A percentile compares a stretch with the other conserved stretches of the same genome.
Evolutionary conservation across 768 basidiomycete genomes (phyloP).

Genomic region (Holtermanniella nyarrowii): DNA sequence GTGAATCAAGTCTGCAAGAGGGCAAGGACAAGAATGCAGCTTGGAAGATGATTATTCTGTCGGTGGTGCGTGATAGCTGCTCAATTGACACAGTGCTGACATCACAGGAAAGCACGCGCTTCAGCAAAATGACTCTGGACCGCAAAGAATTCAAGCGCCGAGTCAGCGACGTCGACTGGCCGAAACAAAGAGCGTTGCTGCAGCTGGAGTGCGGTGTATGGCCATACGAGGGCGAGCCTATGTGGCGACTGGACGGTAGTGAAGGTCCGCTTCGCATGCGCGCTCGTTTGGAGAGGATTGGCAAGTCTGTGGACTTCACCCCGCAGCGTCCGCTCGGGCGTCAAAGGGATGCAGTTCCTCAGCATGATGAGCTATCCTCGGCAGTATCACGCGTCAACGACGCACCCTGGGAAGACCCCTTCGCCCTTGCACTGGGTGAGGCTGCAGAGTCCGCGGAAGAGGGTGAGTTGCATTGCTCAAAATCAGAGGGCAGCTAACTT

Average conservation of each 20-base stretch:
- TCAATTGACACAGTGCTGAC: background rate
- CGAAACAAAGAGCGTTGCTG: conserved; percentile 50
- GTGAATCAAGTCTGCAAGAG: conserved; percentile 33
- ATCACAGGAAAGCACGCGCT: conserved; percentile 7
- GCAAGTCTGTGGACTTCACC: conserved; percentile 14
- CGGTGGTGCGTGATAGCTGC: conserved; percentile 1
- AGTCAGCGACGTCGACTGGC: conserved; percentile 40
- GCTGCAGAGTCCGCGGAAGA: conserved; percentile 22
- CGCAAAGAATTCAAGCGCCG: conserved; percentile 67
- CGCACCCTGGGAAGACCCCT: conserved; percentile 40
- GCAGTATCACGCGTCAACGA: conserved; percentile 29
- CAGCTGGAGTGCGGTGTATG: conserved; percentile 74
- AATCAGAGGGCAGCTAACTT: too few species aligned
- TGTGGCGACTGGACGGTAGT: conserved; percentile 81
- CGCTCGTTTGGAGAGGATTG: conserved; percentile 40
- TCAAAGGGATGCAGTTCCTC: conserved; percentile 32
- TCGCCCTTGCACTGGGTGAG: conserved; percentile 31
- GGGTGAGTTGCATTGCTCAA: conserved; percentile 3
- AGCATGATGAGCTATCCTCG: conserved; percentile 34
- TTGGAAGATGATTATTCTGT: conserved; percentile 38
- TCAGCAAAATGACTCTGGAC: conserved; percentile 34
- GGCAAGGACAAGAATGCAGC: conserved; percentile 39
- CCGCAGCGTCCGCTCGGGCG: conserved; percentile 14
- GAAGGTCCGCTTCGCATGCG: conserved; percentile 81
- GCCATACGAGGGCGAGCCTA: conserved; percentile 49